Conservation (phyloP, 1,139 yeast species). For the Suhomyces panamericanus region DNA sequence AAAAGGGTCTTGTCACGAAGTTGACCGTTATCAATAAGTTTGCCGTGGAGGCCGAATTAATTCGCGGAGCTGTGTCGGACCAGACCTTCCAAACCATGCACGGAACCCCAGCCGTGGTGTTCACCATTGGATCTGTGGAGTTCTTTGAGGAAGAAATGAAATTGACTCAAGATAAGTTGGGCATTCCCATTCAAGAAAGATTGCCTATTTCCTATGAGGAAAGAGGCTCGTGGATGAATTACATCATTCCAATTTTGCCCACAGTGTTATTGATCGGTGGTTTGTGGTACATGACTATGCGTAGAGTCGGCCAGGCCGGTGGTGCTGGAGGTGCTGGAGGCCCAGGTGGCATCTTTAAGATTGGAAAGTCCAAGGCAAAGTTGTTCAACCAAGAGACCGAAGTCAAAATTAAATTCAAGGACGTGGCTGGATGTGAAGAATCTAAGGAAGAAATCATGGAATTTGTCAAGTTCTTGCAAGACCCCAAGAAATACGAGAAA, state of each 20-base stretch:
- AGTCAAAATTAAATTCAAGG: constrained; percentile 81
- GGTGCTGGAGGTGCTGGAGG: constrained; percentile 60
- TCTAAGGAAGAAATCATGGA: constrained; percentile 99
- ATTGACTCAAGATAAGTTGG: constrained; percentile 59
- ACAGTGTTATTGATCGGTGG: constrained; percentile 72
- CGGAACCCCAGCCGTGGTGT: constrained; percentile 50
- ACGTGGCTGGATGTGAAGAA: constrained; percentile 96
- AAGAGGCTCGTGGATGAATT: constrained; percentile 56
- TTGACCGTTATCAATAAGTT: constrained; percentile 75
- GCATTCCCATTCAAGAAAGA: constrained; percentile 58
- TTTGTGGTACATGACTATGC: constrained; percentile 65
- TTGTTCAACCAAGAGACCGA: constrained; percentile 90
- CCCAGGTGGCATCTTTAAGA: constrained; percentile 63
- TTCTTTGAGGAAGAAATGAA: constrained; percentile 69
- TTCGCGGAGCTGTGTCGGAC: constrained; percentile 55
- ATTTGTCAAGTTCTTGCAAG: constrained; percentile 87
- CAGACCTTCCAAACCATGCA: constrained; percentile 37
- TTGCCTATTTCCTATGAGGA: constrained; percentile 66
- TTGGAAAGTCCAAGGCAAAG: constrained; percentile 89
- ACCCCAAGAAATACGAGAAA: constrained; percentile 85
- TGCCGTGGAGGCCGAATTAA: constrained; percentile 72
- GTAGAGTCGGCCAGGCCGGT: constrained; percentile 51
- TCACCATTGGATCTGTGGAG: constrained; percentile 74
- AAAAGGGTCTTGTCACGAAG: constrained; percentile 77
- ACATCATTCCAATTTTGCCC: constrained; percentile 63